Percentiles rank a stretch among this genome's conserved stretches.
phyloP scores from a whole-genome alignment of 805 yeast genomes.

The Millerozyma acaciae region DNA sequence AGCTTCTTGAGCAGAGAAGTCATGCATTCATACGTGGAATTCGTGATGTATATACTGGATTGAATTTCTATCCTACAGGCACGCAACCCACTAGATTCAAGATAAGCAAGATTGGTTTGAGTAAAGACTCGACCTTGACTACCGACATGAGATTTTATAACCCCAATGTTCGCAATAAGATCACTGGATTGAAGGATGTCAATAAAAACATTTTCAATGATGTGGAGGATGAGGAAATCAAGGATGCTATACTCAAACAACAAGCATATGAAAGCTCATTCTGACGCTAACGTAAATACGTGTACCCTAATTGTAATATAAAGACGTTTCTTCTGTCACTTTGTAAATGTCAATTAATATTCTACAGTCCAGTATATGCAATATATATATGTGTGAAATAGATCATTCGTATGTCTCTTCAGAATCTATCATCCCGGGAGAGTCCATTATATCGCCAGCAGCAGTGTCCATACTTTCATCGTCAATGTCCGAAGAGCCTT shows the following conservation, averaged over 20 bases:
- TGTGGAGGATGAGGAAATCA: slow-evolving; percentile 49
- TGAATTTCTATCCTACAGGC: slow-evolving; percentile 62
- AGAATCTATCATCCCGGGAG: slow-evolving; percentile 8
- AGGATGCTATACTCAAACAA: slow-evolving; percentile 59
- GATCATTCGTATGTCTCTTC: slow-evolving; percentile 1
- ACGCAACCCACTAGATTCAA: slow-evolving; percentile 65
- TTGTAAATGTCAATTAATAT: no score
- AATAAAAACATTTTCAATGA: slow-evolving; percentile 57
- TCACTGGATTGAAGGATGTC: slow-evolving; percentile 66
- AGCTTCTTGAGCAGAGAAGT: slow-evolving; percentile 56
- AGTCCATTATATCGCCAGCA: slow-evolving; percentile 6
- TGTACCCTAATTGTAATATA: no score
- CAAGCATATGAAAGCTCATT: slow-evolving; percentile 43
- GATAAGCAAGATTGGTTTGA: slow-evolving; percentile 21
- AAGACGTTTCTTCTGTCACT: no score
- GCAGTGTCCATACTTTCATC: slow-evolving; percentile 4
- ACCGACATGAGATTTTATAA: slow-evolving; percentile 44
- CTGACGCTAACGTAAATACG: no score
- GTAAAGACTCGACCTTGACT: slow-evolving; percentile 31
- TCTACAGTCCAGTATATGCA: no score
- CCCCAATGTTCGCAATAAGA: slow-evolving; percentile 44
- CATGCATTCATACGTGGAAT: slow-evolving; percentile 52
- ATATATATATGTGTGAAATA: no score
- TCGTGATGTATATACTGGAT: slow-evolving; percentile 83
- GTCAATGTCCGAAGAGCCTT: slow-evolving; percentile 11